phyloP scores from a whole-genome alignment of 2,329 filamentous ascomycete genomes.

The Penicillium griseofulvum region DNA sequence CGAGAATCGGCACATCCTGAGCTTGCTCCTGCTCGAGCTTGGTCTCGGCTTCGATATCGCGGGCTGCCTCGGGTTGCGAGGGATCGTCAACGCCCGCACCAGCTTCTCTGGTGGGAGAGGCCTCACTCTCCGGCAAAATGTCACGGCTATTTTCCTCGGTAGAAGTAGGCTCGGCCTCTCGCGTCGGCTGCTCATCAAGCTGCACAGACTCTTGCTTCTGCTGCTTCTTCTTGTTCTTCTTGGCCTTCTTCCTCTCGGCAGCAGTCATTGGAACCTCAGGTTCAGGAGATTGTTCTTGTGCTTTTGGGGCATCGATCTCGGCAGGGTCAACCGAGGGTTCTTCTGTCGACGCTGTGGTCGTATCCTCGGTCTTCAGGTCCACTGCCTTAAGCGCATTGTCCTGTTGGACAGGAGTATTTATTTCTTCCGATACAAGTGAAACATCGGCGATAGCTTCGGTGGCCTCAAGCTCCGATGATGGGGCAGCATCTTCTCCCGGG shows the following conservation, averaged over 20 bases:
- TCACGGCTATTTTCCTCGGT: neutral
- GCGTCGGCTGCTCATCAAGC: slow-evolving; percentile 8
- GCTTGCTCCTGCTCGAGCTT: neutral
- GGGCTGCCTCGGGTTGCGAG: neutral
- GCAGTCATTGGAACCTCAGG: slow-evolving; percentile 17
- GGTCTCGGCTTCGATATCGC: neutral
- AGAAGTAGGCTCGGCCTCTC: slow-evolving; percentile 3
- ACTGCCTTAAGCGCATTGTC: neutral
- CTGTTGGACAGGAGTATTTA: neutral
- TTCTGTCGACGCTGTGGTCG: neutral
- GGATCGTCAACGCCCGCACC: neutral
- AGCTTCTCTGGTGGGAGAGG: neutral
- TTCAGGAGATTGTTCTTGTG: slow-evolving; percentile 2
- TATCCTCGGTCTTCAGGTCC: slow-evolving; percentile 1
- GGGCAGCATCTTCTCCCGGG: neutral
- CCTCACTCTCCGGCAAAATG: neutral
- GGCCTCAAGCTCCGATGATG: neutral
- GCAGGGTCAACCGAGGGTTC: neutral
- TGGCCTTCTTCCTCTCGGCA: slow-evolving; percentile 39
- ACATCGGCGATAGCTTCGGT: neutral
- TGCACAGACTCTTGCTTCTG: slow-evolving; percentile 17
- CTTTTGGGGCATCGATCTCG: neutral
- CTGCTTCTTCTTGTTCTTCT: slow-evolving; percentile 39
- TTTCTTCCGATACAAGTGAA: neutral
- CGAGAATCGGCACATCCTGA: neutral